phyloP scores from a whole-genome alignment of 441 rosid species.

The Theobroma grandiflorum region DNA sequence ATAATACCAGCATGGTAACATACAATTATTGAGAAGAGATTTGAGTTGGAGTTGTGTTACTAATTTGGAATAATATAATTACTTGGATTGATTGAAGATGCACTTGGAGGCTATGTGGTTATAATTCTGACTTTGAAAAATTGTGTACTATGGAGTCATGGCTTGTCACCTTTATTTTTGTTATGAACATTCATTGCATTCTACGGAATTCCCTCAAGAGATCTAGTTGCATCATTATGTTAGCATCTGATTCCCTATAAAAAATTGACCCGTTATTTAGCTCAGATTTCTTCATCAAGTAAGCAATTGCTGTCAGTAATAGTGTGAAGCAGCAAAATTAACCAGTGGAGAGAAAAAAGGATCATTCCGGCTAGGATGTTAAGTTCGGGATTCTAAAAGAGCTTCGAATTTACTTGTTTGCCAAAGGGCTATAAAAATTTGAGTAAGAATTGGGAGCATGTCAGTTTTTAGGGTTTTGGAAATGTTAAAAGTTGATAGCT shows the following conservation, averaged over 20 bases:
- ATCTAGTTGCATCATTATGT: slow-evolving; percentile 11
- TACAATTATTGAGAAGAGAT: neutral
- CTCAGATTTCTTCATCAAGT: slow-evolving; percentile 4
- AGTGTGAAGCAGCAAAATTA: neutral
- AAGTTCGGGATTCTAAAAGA: slow-evolving; percentile 10
- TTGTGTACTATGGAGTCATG: neutral
- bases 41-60: neutral
- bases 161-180: neutral
- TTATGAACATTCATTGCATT: neutral
- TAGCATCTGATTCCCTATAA: neutral
- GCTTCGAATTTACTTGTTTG: slow-evolving; percentile 2
- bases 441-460: neutral
- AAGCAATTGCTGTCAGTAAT: neutral
- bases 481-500: slow-evolving; percentile 12
- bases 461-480: slow-evolving; percentile 7
- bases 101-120: neutral
- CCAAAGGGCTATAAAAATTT: neutral
- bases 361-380: neutral
- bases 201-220: neutral
- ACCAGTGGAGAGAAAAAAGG: slow-evolving; percentile 4
- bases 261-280: neutral
- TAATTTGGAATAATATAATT: no score
- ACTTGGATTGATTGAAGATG: neutral
- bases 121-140: neutral
- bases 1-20: neutral